phyloP scores from a whole-genome alignment of 1,139 yeast genomes.

The Meyerozyma sp. region DNA sequence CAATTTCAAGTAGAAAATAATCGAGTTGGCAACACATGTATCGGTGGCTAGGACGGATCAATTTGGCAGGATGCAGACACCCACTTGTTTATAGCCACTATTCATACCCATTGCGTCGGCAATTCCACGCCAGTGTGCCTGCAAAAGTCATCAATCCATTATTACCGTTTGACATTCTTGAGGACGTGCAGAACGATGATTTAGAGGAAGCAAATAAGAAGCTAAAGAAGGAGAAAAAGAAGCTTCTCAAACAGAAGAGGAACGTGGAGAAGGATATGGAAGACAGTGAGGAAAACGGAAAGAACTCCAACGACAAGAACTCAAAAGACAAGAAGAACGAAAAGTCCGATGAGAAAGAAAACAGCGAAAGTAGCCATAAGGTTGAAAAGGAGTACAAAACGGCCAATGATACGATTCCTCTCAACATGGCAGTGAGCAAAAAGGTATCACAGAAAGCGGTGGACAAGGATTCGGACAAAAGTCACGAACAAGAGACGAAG shows the following conservation, averaged over 20 bases:
- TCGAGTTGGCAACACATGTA: background rate
- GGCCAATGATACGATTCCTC: background rate
- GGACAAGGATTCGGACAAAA: background rate
- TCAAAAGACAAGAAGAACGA: slow-evolving; percentile 1
- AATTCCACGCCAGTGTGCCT: background rate
- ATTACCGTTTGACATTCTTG: slow-evolving; percentile 28
- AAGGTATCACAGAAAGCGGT: background rate
- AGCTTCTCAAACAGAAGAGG: slow-evolving; percentile 17
- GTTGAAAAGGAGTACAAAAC: background rate
- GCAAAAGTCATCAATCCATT: slow-evolving; percentile 20
- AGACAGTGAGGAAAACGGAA: slow-evolving; percentile 3
- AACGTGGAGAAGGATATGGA: slow-evolving; percentile 9
- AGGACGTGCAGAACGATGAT: slow-evolving; percentile 26
- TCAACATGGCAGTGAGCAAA: background rate
- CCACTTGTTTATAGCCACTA: background rate
- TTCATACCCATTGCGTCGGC: background rate
- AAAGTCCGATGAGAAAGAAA: background rate
- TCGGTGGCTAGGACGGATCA: background rate
- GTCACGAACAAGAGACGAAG: background rate
- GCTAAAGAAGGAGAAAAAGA: slow-evolving; percentile 20
- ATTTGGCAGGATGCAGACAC: background rate
- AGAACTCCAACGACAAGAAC: background rate
- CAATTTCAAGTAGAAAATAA: background rate
- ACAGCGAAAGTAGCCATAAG: background rate
- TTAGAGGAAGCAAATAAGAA: slow-evolving; percentile 22